Evolutionary conservation across 106 monocot genomes (phyloP).

Genomic region (Xerophyta viscosa): DNA sequence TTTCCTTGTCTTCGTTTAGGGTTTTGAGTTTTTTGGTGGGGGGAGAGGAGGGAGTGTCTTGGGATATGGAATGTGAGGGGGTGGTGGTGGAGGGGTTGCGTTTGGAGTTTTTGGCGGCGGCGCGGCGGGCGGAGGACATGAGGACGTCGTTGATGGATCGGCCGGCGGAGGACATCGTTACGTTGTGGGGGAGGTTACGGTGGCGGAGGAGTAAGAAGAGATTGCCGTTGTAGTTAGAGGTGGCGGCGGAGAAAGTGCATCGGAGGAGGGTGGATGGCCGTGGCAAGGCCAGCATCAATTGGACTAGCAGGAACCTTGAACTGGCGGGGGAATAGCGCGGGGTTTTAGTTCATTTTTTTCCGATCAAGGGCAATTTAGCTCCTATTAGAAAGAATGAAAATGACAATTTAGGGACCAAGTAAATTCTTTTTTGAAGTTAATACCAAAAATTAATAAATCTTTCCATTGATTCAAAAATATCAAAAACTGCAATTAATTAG

Average conservation of each 20-base stretch:
- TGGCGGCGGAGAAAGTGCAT: background rate
- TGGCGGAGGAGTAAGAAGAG: conserved; percentile 2
- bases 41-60: conserved; percentile 1
- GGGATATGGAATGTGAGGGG: background rate
- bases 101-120: conserved; percentile 42
- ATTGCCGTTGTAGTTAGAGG: background rate
- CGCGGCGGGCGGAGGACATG: conserved; percentile 73
- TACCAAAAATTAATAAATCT: no score
- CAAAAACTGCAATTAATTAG: no score
- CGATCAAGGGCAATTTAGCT: no score
- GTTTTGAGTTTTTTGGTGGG: conserved; percentile 37
- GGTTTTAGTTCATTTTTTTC: no score
- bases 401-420: no score
- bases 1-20: conserved; percentile 7
- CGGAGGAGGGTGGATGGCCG: background rate
- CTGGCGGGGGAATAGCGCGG: no score
- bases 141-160: conserved; percentile 69
- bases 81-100: no score
- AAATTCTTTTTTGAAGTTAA: no score
- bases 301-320: no score
- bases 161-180: conserved; percentile 18
- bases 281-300: background rate
- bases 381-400: no score
- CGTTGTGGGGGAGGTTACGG: background rate
- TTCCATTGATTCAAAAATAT: no score